Percentiles rank a stretch among this genome's conserved stretches.
Evolutionary conservation across 2,329 filamentous ascomycete species (phyloP).

Genomic region (Sclerotinia spermophila): DNA sequence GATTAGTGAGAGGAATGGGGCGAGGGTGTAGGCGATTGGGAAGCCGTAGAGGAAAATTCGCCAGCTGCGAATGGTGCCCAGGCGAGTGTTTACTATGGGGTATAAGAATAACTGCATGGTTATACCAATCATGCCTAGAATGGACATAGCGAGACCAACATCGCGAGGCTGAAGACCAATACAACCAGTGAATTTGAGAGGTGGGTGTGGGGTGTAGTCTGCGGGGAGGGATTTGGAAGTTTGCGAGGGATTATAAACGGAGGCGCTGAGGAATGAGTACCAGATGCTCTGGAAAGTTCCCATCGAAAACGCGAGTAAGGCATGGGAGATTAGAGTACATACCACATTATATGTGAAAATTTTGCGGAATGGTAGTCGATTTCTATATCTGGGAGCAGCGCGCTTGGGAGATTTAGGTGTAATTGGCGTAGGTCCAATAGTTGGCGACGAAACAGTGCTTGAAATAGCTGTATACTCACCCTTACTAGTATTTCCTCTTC

Average conservation of each 20-base stretch:
- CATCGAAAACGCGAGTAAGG: constrained; percentile 57
- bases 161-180: constrained; percentile 67
- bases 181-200: constrained; percentile 58
- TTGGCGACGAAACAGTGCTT: constrained; percentile 5
- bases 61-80: constrained; percentile 67
- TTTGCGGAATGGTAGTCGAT: constrained; percentile 47
- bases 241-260: constrained; percentile 42
- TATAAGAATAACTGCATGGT: constrained; percentile 69
- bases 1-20: constrained; percentile 68
- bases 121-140: constrained; percentile 73
- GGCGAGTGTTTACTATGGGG: constrained; percentile 59
- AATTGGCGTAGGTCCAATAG: constrained; percentile 18
- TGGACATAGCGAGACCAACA: constrained; percentile 75
- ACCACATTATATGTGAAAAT: constrained; percentile 41
- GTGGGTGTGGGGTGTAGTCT: constrained; percentile 44
- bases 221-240: constrained; percentile 39
- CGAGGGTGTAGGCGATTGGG: constrained; percentile 63
- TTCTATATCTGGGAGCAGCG: constrained; percentile 31
- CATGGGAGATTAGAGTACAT: constrained; percentile 48
- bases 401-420: constrained; percentile 28
- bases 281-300: constrained; percentile 59
- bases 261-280: constrained; percentile 59
- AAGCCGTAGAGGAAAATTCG: constrained; percentile 67
- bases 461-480: constrained; percentile 18
- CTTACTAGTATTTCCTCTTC: constrained; percentile 1